Percentiles rank a stretch among this genome's conserved stretches.
Evolutionary conservation across 2,329 filamentous ascomycete species (phyloP).

Genomic region (Penicillium vulpinum): DNA sequence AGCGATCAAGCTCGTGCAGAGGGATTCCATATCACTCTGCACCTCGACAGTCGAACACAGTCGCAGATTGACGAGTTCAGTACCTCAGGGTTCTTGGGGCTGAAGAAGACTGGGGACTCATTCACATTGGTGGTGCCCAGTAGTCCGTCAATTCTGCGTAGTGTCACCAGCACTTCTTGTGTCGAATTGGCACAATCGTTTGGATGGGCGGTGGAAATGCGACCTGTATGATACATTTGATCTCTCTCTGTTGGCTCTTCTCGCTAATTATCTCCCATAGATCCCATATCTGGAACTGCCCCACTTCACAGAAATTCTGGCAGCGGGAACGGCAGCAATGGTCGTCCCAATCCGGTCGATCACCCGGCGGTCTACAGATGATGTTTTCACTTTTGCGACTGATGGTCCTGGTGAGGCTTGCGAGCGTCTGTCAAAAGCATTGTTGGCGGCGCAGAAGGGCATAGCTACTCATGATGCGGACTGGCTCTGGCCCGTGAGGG

Average conservation of each 20-base stretch:
- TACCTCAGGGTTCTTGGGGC: constrained; percentile 36
- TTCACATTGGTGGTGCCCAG: constrained; percentile 33
- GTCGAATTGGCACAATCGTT: constrained; percentile 27
- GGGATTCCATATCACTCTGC: constrained; percentile 36
- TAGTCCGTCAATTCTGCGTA: constrained; percentile 30
- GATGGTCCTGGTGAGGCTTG: background rate
- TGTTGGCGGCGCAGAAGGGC: background rate
- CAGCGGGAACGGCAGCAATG: constrained; percentile 28
- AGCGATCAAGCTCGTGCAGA: constrained; percentile 30
- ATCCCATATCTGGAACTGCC: constrained; percentile 23
- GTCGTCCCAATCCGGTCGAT: constrained; percentile 30
- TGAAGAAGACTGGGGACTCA: constrained; percentile 21
- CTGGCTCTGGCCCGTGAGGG: background rate
- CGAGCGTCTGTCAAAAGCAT: background rate
- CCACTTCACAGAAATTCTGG: constrained; percentile 28
- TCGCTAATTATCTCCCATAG: background rate
- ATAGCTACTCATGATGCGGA: background rate
- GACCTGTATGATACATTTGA: constrained; percentile 21
- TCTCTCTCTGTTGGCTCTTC: background rate
- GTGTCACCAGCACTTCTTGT: constrained; percentile 31
- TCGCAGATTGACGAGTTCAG: constrained; percentile 40
- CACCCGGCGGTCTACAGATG: constrained; percentile 17
- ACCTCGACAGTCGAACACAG: constrained; percentile 28
- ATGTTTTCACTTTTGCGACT: background rate
- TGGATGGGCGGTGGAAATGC: constrained; percentile 36